Evolutionary conservation across 495 filamentous ascomycete genomes (phyloP).

Genomic region (Astrothelium subdiscretum): DNA sequence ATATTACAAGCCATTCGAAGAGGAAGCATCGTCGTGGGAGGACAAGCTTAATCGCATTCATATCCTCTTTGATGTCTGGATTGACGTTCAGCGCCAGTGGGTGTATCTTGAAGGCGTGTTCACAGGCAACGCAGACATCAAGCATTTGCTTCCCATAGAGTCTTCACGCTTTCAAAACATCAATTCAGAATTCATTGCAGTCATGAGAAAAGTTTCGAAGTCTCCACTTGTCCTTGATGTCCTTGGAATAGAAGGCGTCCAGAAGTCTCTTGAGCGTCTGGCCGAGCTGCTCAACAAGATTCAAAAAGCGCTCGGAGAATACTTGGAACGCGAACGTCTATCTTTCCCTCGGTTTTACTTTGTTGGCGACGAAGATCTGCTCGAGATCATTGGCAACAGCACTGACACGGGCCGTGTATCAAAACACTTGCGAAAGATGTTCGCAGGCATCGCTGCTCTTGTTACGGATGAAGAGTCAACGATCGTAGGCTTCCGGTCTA

Average conservation of each 20-base stretch:
- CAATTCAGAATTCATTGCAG: slow-evolving; percentile 91
- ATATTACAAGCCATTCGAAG: slow-evolving; percentile 98
- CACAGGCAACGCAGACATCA: slow-evolving; percentile 96
- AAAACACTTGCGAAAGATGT: slow-evolving; percentile 99
- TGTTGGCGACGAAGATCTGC: slow-evolving; percentile 92
- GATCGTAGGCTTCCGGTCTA: slow-evolving; percentile 87
- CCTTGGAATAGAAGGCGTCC: slow-evolving; percentile 84
- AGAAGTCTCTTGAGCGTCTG: slow-evolving; percentile 87
- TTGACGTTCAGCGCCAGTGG: slow-evolving; percentile 98
- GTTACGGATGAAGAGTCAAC: slow-evolving; percentile 80
- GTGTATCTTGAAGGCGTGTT: slow-evolving; percentile 98
- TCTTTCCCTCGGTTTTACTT: slow-evolving; percentile 99
- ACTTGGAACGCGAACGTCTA: slow-evolving; percentile 90
- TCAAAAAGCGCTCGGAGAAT: slow-evolving; percentile 96
- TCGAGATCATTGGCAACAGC: slow-evolving; percentile 99
- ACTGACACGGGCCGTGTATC: slow-evolving; percentile 91
- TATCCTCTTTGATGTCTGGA: slow-evolving; percentile 97
- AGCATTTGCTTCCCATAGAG: slow-evolving; percentile 90
- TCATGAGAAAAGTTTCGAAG: slow-evolving; percentile 98
- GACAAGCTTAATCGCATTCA: slow-evolving; percentile 96
- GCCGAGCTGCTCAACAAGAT: slow-evolving; percentile 97
- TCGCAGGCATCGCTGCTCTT: slow-evolving; percentile 83
- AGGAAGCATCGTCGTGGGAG: slow-evolving; percentile 92
- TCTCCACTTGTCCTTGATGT: slow-evolving; percentile 91
- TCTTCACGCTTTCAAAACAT: slow-evolving; percentile 97